A percentile compares a stretch with the other conserved stretches of the same genome.
Evolutionary conservation across 129 eudicot species (phyloP).

Genomic region (Flaveria sonorensis): DNA sequence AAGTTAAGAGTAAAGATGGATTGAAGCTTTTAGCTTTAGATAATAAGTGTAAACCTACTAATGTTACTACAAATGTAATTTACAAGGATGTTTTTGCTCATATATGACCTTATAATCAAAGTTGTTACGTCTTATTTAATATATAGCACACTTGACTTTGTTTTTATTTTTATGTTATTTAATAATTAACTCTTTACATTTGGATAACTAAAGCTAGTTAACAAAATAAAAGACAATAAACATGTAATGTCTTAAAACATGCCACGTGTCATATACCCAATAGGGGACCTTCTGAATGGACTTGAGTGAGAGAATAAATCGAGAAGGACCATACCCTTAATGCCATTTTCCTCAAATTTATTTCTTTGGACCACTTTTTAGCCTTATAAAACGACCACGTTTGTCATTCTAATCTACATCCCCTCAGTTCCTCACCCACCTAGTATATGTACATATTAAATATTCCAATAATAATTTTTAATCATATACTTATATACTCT

Average conservation of each 20-base stretch:
- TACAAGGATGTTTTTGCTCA: too few relatives aligned
- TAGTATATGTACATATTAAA: neutral
- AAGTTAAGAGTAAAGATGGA: too few relatives aligned
- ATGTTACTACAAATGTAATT: too few relatives aligned
- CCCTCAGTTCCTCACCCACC: neutral
- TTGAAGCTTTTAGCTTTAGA: too few relatives aligned
- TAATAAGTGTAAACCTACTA: too few relatives aligned
- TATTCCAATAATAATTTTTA: too few relatives aligned
- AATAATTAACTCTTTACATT: too few relatives aligned
- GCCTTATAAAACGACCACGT: slow-evolving; percentile 15
- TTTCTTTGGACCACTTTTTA: slow-evolving; percentile 40
- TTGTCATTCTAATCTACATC: slow-evolving; percentile 8
- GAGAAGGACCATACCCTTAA: slow-evolving; percentile 46
- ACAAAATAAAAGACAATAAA: slow-evolving; percentile 14
- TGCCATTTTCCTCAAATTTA: slow-evolving; percentile 34
- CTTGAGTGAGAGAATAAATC: slow-evolving; percentile 30
- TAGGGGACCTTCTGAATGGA: slow-evolving; percentile 31
- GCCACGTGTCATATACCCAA: slow-evolving; percentile 39
- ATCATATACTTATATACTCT: neutral
- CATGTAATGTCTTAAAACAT: slow-evolving; percentile 21
- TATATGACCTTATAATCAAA: too few relatives aligned
- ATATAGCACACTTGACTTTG: too few relatives aligned
- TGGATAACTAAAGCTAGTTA: too few relatives aligned
- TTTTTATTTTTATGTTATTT: too few relatives aligned
- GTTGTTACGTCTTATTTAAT: too few relatives aligned